phyloP scores from a whole-genome alignment of 169 alveolate species.

The Plasmodium blacklocki region DNA sequence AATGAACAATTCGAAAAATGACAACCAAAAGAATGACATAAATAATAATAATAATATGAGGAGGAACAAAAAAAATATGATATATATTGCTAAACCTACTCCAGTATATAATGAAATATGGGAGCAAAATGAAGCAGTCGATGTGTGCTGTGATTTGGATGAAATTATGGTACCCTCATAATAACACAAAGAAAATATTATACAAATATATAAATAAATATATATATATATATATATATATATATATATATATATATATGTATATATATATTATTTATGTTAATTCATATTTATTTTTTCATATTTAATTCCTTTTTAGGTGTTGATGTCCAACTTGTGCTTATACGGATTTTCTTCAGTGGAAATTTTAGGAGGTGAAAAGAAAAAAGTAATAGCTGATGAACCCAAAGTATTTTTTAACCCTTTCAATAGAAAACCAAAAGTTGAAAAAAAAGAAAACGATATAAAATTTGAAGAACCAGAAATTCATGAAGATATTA shows the following conservation, averaged over 20 bases:
- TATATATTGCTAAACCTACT: conserved; percentile 56
- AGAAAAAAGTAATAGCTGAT: background rate
- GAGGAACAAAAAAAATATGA: conserved; percentile 8
- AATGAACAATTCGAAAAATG: conserved; percentile 7
- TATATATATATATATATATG: conserved; percentile 10
- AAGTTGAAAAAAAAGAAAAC: conserved; percentile 36
- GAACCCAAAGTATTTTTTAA: conserved; percentile 22
- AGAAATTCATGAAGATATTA: conserved; percentile 46
- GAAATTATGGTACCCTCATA: conserved; percentile 47
- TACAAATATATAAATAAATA: background rate
- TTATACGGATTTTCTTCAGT: conserved; percentile 69
- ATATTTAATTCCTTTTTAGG: conserved; percentile 5
- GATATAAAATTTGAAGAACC: conserved; percentile 50
- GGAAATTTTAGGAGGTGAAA: conserved; percentile 23
- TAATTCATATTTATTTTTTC: background rate
- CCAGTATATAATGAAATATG: conserved; percentile 64
- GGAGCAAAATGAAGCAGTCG: conserved; percentile 39
- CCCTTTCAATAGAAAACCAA: conserved; percentile 13
- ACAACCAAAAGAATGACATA: background rate
- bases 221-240: background rate
- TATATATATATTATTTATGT: background rate
- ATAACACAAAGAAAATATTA: background rate
- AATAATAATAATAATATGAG: background rate
- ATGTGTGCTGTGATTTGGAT: conserved; percentile 73
- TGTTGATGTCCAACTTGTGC: conserved; percentile 68